phyloP scores from a whole-genome alignment of 805 yeast species.

The Cyberlindnera mississippiensis region DNA sequence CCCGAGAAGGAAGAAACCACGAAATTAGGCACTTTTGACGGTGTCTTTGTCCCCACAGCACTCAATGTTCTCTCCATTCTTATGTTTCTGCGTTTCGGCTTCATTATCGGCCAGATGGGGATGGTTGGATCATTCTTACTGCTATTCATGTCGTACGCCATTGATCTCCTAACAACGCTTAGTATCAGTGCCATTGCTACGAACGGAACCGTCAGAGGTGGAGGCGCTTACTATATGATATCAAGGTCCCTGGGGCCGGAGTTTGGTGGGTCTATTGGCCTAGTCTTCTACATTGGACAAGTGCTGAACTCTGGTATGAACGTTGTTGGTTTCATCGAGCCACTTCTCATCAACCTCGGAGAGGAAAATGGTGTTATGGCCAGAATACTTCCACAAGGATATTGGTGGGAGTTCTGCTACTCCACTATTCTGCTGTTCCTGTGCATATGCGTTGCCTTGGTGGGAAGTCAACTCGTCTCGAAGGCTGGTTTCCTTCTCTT shows the following conservation, averaged over 20 bases:
- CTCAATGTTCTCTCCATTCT: conserved; percentile 88
- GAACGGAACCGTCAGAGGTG: conserved; percentile 95
- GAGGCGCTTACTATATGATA: conserved; percentile 98
- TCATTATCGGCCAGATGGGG: conserved; percentile 93
- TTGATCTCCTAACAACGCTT: conserved; percentile 80
- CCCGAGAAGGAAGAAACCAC: neutral
- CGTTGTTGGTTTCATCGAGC: conserved; percentile 94
- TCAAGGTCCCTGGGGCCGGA: conserved; percentile 95
- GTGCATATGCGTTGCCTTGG: conserved; percentile 72
- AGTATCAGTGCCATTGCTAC: conserved; percentile 96
- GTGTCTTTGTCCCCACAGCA: conserved; percentile 92
- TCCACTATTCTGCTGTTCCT: conserved; percentile 63
- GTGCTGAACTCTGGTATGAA: conserved; percentile 87
- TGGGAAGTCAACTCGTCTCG: conserved; percentile 79
- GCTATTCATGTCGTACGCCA: conserved; percentile 67
- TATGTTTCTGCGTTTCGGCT: conserved; percentile 94
- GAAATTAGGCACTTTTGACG: conserved; percentile 78
- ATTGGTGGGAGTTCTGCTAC: conserved; percentile 65
- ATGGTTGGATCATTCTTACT: conserved; percentile 69
- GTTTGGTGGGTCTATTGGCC: conserved; percentile 96
- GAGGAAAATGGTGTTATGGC: conserved; percentile 48
- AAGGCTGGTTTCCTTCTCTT: conserved; percentile 77
- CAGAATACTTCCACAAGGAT: conserved; percentile 62
- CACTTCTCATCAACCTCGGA: conserved; percentile 79
- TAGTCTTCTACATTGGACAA: conserved; percentile 93